These are phyloP conservation scores for Fusarium falciforme DNA, from an alignment of 2,329 filamentous ascomycete species.

Conservation along the genomic window DNA sequence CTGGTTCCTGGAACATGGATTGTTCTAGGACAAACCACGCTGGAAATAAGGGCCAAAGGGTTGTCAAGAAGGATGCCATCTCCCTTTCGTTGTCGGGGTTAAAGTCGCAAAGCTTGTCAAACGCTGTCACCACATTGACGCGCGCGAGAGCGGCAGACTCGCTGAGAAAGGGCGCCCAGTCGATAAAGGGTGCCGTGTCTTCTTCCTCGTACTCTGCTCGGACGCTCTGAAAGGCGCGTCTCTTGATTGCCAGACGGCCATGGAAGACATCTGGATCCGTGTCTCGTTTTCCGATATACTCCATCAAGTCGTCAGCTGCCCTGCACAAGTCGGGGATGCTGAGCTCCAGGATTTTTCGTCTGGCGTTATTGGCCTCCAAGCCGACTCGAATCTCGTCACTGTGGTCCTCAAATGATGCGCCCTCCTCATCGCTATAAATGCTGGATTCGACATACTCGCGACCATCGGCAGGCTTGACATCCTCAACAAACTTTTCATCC, in stretches of 20 bases:
- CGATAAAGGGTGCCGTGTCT: conserved; percentile 42
- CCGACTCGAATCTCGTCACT: neutral
- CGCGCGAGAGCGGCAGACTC: conserved; percentile 37
- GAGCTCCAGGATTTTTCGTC: conserved; percentile 37
- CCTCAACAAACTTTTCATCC: conserved; percentile 7
- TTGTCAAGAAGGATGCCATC: conserved; percentile 45
- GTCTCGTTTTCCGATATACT: conserved; percentile 32
- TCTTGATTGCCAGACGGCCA: conserved; percentile 41
- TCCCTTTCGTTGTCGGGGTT: conserved; percentile 21
- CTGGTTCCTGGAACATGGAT: conserved; percentile 19
- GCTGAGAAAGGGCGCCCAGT: conserved; percentile 33
- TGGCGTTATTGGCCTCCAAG: conserved; percentile 25
- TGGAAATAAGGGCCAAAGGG: conserved; percentile 48
- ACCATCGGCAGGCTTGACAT: neutral
- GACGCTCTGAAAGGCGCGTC: conserved; percentile 41
- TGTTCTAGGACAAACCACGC: conserved; percentile 41
- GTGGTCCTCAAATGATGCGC: neutral
- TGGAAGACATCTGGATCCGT: conserved; percentile 34
- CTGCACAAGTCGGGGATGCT: conserved; percentile 44
- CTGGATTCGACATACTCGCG: neutral
- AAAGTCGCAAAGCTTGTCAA: conserved; percentile 42
- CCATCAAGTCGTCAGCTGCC: conserved; percentile 44
- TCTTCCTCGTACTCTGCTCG: conserved; percentile 41
- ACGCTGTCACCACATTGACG: conserved; percentile 52
- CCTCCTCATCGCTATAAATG: conserved; percentile 10